Base-by-base conservation (phyloP, 345 rosid species). In the Boechera divaricarpa region DNA sequence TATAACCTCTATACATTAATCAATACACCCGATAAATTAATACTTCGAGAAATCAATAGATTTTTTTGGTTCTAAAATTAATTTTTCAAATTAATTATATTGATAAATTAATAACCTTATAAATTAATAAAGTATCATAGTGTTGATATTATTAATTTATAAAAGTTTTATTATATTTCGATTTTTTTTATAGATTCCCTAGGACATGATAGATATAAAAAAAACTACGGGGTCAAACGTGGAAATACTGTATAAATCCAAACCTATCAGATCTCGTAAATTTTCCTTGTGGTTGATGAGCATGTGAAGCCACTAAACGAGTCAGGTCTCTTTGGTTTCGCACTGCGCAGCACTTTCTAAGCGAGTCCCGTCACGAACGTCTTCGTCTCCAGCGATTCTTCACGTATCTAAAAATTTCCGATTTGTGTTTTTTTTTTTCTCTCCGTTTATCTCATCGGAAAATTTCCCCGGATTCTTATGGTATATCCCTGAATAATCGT, bases 291-390 rank as follows among this genome's bases (percentile, higher is more conserved):
- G 12, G 63, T 44, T 51, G 45, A 32, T 68, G 41, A 53, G 31
- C 44, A 29, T 59, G 73, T 38, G 79, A 76, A 69, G 32, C 64
- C 75, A 68, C 69, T 66, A 59, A 38, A 60, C 0, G 80, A 76
- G 69, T 21, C 63, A 69, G 80, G 58, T 49, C 63, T 59, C 10
- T 67, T 18, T 11, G 49, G 13, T 21, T 48, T 59, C 2, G 42
- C 28, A 59, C 53, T 58, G n/a, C 36, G 45, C 79, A 58, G 54
- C 45, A 16, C 26, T 53, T 5, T 33, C 3, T 9, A 53, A 49
- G 10, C 59, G 62, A 67, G 53, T 59, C 32, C 2, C 53, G 53
- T 59, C 68, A 59, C 73, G 9, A 68, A 7, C 63, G 53, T 68
- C 79, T 49, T 39, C 63, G 47, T 76, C 57, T 11, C 48, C 70